Conservation (phyloP, 202 grass and related monocot genomes). For the Hordeum pubiflorum region DNA sequence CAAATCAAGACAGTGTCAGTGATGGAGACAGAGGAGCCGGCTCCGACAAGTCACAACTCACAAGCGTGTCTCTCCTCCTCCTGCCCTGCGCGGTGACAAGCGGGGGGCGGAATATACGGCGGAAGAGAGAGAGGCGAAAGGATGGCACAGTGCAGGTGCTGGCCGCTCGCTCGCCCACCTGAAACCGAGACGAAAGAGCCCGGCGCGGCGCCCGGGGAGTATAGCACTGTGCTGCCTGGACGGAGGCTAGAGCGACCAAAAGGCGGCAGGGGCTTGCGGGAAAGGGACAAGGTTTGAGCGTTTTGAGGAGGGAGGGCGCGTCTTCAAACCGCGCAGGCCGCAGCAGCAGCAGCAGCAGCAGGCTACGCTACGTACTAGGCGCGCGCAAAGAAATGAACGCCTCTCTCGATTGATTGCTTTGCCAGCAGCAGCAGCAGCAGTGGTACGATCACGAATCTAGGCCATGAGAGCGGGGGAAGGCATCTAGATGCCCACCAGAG, state of each 20-base stretch:
- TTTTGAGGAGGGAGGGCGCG: background rate
- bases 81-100: background rate
- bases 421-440: background rate
- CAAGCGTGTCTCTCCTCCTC: background rate
- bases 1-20: conserved; percentile 23
- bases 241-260: conserved; percentile 16
- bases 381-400: background rate
- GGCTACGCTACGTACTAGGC: background rate
- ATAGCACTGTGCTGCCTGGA: background rate
- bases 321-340: conserved; percentile 11
- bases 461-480: conserved; percentile 5
- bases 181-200: background rate
- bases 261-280: conserved; percentile 32
- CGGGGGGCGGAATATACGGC: background rate
- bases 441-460: background rate
- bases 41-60: conserved; percentile 9
- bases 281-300: conserved; percentile 12
- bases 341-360: background rate
- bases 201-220: conserved; percentile 19
- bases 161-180: background rate
- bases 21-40: background rate
- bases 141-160: conserved; percentile 30
- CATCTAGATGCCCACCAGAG: background rate
- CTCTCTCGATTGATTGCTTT: background rate
- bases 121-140: background rate